Conservation (phyloP, 1,284 basidiomycete species). For the Apiotrichum gracile region DNA sequence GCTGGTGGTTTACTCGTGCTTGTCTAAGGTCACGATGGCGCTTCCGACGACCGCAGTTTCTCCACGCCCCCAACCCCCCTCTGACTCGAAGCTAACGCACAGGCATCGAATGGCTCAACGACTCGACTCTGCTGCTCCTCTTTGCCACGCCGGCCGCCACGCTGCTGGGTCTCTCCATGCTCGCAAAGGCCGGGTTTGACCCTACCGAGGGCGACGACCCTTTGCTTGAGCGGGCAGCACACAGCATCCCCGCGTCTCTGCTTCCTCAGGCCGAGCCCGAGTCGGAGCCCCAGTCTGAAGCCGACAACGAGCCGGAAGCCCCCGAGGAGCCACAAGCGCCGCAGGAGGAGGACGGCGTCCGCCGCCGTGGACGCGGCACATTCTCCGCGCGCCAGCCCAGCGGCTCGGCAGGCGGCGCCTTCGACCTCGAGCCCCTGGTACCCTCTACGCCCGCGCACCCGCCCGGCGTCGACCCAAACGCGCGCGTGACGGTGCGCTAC, state of each 20-base stretch:
- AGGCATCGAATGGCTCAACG: conserved; percentile 47
- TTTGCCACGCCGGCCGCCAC: conserved; percentile 34
- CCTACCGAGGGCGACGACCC: conserved; percentile 42
- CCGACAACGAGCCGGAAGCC: too few relatives aligned
- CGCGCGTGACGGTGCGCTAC: conserved; percentile 35
- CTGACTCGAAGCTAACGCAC: not conserved
- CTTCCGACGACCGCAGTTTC: too few relatives aligned
- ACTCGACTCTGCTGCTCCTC: conserved; percentile 36
- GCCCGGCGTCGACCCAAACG: conserved; percentile 34
- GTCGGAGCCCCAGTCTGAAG: too few relatives aligned
- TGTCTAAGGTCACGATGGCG: too few relatives aligned
- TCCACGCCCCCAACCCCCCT: not conserved
- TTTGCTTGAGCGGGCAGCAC: conserved; percentile 35
- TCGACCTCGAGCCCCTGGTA: conserved; percentile 15
- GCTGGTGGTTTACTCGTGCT: too few relatives aligned
- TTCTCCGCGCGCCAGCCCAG: conserved; percentile 16
- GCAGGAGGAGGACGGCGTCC: conserved; percentile 7
- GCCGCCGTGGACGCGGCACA: conserved; percentile 30
- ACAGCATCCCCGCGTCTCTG: conserved; percentile 31
- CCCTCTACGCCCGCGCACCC: not conserved
- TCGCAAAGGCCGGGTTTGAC: conserved; percentile 43
- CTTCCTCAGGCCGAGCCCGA: conserved; percentile 24
- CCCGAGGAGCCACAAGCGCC: too few relatives aligned
- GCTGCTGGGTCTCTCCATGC: conserved; percentile 32
- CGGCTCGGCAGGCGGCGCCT: conserved; percentile 3